A percentile compares a stretch with the other conserved stretches of the same genome.
These are phyloP conservation scores for Ustulina deusta DNA, from an alignment of 2,329 filamentous ascomycete species.

Conservation along the genomic window DNA sequence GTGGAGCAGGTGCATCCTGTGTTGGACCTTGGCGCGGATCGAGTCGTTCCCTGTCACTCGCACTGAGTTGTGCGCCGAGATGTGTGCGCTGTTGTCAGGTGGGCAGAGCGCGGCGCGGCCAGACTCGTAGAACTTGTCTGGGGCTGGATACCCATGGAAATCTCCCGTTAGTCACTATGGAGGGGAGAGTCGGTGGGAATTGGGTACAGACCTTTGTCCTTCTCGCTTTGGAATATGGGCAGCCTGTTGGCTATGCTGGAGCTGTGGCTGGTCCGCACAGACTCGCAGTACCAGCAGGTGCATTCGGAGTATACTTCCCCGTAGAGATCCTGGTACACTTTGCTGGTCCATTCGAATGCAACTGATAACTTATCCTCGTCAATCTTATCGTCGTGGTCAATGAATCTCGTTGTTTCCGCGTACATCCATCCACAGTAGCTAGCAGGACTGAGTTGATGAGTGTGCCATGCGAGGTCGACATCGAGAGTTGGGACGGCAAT, in stretches of 20 bases:
- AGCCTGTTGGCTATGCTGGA: conserved; percentile 60
- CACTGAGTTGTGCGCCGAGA: conserved; percentile 79
- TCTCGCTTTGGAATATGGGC: conserved; percentile 59
- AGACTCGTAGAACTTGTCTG: conserved; percentile 61
- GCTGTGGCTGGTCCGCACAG: conserved; percentile 69
- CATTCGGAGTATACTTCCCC: conserved; percentile 79
- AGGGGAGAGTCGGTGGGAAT: neutral
- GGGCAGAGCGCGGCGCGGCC: conserved; percentile 63
- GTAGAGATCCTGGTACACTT: conserved; percentile 74
- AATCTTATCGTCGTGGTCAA: conserved; percentile 89
- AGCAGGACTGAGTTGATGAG: conserved; percentile 76
- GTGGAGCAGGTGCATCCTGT: conserved; percentile 54
- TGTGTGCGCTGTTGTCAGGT: conserved; percentile 72
- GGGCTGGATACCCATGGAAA: conserved; percentile 43
- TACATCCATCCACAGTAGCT: conserved; percentile 72
- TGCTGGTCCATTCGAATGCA: conserved; percentile 79
- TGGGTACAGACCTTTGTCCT: conserved; percentile 51
- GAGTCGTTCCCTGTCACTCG: conserved; percentile 46
- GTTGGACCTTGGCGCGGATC: conserved; percentile 48
- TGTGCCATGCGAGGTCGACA: conserved; percentile 83
- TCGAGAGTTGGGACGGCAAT: conserved; percentile 78
- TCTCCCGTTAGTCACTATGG: neutral
- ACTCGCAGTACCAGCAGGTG: conserved; percentile 87
- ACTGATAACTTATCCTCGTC: conserved; percentile 72
- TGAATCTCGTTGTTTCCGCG: conserved; percentile 64